Evolutionary conservation across 306 rosid genomes (phyloP).

Genomic region (Acacia crassicarpa): DNA sequence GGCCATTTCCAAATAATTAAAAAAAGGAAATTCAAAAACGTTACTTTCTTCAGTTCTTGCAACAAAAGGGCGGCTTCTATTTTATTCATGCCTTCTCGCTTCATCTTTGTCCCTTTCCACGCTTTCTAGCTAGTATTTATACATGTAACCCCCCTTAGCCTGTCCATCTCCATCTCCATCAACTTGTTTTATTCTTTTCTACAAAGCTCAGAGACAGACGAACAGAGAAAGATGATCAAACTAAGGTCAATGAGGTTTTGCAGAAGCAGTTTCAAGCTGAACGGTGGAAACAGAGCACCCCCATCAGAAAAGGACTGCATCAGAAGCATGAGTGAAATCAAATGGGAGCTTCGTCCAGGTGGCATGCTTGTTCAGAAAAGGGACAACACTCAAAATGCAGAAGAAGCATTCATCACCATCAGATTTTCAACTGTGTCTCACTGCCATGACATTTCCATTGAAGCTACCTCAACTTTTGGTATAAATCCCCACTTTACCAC

Average conservation of each 20-base stretch:
- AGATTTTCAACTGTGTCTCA: slow-evolving; percentile 78
- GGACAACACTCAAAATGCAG: slow-evolving; percentile 47
- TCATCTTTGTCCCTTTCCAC: slow-evolving; percentile 20
- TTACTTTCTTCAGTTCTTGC: slow-evolving; percentile 21
- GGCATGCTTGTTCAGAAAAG: slow-evolving; percentile 98
- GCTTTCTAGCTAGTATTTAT: slow-evolving; percentile 28
- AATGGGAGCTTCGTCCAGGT: slow-evolving; percentile 97
- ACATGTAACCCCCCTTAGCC: slow-evolving; percentile 23
- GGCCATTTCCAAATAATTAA: background rate
- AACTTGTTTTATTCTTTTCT: background rate
- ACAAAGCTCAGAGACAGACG: background rate
- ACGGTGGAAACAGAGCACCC: slow-evolving; percentile 36
- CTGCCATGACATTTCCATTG: slow-evolving; percentile 74
- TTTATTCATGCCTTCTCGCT: slow-evolving; percentile 28
- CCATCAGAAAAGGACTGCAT: slow-evolving; percentile 34
- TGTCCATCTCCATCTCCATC: slow-evolving; percentile 6
- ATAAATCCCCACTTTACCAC: background rate
- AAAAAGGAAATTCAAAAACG: background rate
- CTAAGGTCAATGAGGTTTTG: slow-evolving; percentile 76
- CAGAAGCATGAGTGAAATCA: slow-evolving; percentile 50
- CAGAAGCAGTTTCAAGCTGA: slow-evolving; percentile 65
- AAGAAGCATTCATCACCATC: slow-evolving; percentile 61
- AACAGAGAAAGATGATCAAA: slow-evolving; percentile 68
- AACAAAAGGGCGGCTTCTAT: slow-evolving; percentile 44
- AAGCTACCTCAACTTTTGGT: slow-evolving; percentile 90